Evolutionary conservation across 179 eudicot species (phyloP).

Genomic region (Beta corolliflora): DNA sequence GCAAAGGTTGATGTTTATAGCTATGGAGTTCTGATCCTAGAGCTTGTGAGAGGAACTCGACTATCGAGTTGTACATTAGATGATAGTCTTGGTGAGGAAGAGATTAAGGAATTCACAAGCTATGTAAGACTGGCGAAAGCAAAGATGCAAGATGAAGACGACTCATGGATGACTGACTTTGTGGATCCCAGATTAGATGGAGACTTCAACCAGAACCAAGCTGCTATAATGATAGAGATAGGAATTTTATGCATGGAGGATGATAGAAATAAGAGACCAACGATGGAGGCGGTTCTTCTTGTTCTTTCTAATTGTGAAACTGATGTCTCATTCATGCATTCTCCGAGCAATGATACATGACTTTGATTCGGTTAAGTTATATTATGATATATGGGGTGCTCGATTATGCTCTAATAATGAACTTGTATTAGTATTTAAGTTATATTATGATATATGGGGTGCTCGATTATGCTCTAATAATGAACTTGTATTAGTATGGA

Average conservation of each 20-base stretch:
- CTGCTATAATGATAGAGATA: slow-evolving; percentile 37
- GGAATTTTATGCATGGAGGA: slow-evolving; percentile 53
- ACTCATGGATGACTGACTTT: slow-evolving; percentile 36
- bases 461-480: too few species aligned
- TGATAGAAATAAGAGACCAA: slow-evolving; percentile 54
- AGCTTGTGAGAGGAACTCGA: slow-evolving; percentile 48
- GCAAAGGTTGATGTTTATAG: slow-evolving; percentile 52
- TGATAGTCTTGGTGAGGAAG: slow-evolving; percentile 4
- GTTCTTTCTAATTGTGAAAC: slow-evolving; percentile 46
- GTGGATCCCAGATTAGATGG: slow-evolving; percentile 55
- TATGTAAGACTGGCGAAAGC: slow-evolving; percentile 36
- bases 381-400: too few species aligned
- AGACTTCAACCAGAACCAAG: slow-evolving; percentile 40
- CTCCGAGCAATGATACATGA: too few species aligned
- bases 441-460: too few species aligned
- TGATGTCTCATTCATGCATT: background rate
- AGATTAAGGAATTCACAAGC: slow-evolving; percentile 34
- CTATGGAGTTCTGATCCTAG: slow-evolving; percentile 50
- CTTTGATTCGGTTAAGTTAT: too few species aligned
- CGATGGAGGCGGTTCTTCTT: slow-evolving; percentile 52
- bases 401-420: too few species aligned
- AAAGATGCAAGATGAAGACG: slow-evolving; percentile 32
- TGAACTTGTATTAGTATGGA: too few species aligned
- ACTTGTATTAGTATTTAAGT: too few species aligned
- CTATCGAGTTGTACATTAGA: slow-evolving; percentile 34